Percentiles rank a stretch among this genome's conserved stretches.
Evolutionary conservation across 371 early-diverging fungal genomes (phyloP).

Genomic region (Apophysomyces variabilis): DNA sequence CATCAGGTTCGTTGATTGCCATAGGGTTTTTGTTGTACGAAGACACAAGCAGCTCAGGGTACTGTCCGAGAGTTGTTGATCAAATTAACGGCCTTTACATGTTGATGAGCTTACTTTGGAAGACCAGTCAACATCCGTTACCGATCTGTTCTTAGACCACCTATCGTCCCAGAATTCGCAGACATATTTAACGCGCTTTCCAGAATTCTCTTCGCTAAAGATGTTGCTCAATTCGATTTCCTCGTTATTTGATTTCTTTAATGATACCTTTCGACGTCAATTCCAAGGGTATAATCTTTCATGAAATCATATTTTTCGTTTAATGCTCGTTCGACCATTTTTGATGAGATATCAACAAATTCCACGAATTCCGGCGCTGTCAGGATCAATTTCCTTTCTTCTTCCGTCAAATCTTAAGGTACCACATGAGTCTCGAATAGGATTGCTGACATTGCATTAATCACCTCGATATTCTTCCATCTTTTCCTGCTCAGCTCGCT

Average conservation of each 20-base stretch:
- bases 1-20: slow-evolving; percentile 92
- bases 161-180: slow-evolving; percentile 83
- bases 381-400: slow-evolving; percentile 75
- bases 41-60: slow-evolving; percentile 85
- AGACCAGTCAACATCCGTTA: slow-evolving; percentile 95
- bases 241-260: not conserved
- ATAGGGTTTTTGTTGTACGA: slow-evolving; percentile 90
- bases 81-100: not conserved
- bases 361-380: slow-evolving; percentile 76
- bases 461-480: slow-evolving; percentile 46
- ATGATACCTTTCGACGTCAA: slow-evolving; percentile 62
- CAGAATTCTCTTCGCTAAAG: slow-evolving; percentile 64
- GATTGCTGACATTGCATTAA: not conserved
- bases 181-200: slow-evolving; percentile 73
- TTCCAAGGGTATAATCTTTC: slow-evolving; percentile 88
- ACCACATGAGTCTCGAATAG: not conserved
- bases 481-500: slow-evolving; percentile 57
- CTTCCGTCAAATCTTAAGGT: slow-evolving; percentile 80
- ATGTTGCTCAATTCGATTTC: not conserved
- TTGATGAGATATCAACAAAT: slow-evolving; percentile 89
- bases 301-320: slow-evolving; percentile 90
- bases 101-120: slow-evolving; percentile 60
- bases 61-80: slow-evolving; percentile 40
- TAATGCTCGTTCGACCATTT: slow-evolving; percentile 89
- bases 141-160: slow-evolving; percentile 81